Evolutionary conservation across 139 green algal species (phyloP).

Genomic region (Gonium pectorale): DNA sequence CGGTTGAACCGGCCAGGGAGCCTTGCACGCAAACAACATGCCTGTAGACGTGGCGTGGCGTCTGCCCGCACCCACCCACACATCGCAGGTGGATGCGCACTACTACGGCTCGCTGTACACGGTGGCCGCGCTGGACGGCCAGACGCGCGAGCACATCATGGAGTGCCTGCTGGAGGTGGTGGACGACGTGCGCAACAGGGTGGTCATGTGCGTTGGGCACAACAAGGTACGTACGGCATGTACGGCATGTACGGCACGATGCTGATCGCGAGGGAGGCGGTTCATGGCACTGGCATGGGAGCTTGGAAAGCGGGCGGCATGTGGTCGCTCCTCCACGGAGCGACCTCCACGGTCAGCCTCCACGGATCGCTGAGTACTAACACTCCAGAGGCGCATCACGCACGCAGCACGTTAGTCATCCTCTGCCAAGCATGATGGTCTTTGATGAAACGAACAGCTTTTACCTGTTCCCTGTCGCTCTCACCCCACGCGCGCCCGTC

Average conservation of each 20-base stretch:
- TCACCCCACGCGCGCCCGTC: neutral
- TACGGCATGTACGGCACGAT: neutral
- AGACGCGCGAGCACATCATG: slow-evolving; percentile 75
- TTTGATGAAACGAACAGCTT: neutral
- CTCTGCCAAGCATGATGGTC: neutral
- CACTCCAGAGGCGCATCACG: too few relatives aligned
- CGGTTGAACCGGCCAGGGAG: too few relatives aligned
- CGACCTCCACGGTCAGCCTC: too few relatives aligned
- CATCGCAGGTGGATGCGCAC: slow-evolving; percentile 63
- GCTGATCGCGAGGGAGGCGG: neutral
- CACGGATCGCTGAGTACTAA: too few relatives aligned
- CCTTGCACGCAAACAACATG: too few relatives aligned
- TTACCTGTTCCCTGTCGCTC: neutral
- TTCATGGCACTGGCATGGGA: neutral
- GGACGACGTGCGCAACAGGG: slow-evolving; percentile 52
- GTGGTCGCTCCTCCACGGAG: neutral
- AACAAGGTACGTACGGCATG: slow-evolving; percentile 76
- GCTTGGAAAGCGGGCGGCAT: neutral
- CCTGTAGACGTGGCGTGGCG: too few relatives aligned
- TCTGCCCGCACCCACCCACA: neutral
- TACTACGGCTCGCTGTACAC: slow-evolving; percentile 88
- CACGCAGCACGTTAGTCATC: too few relatives aligned
- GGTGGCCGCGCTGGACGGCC: slow-evolving; percentile 84
- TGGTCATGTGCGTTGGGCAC: slow-evolving; percentile 86
- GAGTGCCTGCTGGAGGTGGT: slow-evolving; percentile 63